A percentile compares a stretch with the other conserved stretches of the same genome.
phyloP scores from a whole-genome alignment of 1,284 basidiomycete genomes.

The Heterobasidion annosum region DNA sequence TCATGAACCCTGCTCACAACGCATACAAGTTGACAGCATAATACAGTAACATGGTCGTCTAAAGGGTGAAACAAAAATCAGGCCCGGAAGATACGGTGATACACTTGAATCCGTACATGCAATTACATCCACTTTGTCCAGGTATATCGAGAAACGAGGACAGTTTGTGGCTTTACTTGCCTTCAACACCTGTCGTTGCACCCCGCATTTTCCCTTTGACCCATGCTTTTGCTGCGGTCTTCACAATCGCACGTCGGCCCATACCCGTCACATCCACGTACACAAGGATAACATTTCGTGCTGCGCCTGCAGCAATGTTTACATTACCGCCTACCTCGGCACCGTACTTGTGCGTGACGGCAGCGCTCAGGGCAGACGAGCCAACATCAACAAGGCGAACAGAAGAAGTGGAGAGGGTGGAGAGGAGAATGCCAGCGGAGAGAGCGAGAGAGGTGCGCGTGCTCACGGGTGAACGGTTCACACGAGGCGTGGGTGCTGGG shows the following conservation, averaged over 20 bases:
- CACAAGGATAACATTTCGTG: slow-evolving; percentile 65
- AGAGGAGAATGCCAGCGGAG: slow-evolving; percentile 66
- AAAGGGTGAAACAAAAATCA: too few relatives aligned
- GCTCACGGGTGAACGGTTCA: slow-evolving; percentile 6
- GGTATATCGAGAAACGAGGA: too few relatives aligned
- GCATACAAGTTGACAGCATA: too few relatives aligned
- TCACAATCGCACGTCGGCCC: slow-evolving; percentile 60
- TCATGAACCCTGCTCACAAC: too few relatives aligned
- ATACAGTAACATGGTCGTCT: too few relatives aligned
- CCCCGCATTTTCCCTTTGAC: slow-evolving; percentile 29
- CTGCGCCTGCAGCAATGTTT: slow-evolving; percentile 47
- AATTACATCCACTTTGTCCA: too few relatives aligned
- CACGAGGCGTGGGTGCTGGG: background rate
- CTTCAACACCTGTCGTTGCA: background rate
- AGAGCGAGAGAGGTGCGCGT: slow-evolving; percentile 43
- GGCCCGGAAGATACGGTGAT: too few relatives aligned
- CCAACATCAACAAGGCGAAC: slow-evolving; percentile 51
- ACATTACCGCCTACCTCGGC: slow-evolving; percentile 52
- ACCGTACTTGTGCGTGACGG: slow-evolving; percentile 60
- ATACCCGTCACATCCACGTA: slow-evolving; percentile 72
- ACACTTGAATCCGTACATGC: too few relatives aligned
- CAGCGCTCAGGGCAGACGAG: slow-evolving; percentile 43
- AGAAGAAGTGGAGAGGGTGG: slow-evolving; percentile 60
- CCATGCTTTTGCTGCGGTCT: slow-evolving; percentile 45
- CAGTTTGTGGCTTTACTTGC: too few relatives aligned